Evolutionary conservation across 2,329 filamentous ascomycete genomes (phyloP).

Genomic region (Pseudogymnoascus sp.): DNA sequence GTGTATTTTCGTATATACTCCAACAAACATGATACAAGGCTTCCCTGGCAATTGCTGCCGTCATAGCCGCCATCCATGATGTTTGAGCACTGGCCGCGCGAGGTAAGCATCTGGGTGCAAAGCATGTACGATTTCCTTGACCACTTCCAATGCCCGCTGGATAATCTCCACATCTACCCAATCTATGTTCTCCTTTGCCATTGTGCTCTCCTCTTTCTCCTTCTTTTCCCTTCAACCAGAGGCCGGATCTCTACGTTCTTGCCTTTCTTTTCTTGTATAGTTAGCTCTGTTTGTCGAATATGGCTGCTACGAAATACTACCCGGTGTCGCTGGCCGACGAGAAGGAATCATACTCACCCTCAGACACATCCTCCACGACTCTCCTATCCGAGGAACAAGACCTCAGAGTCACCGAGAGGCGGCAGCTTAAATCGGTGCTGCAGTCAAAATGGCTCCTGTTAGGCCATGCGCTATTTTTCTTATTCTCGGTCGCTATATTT

Average conservation of each 20-base stretch:
- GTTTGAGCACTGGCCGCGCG: background rate
- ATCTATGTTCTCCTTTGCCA: background rate
- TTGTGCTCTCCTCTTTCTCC: background rate
- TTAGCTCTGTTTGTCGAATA: background rate
- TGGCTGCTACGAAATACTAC: background rate
- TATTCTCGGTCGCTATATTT: conserved; percentile 5
- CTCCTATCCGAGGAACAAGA: background rate
- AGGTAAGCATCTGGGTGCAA: background rate
- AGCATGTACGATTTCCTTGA: background rate
- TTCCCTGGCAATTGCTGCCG: background rate
- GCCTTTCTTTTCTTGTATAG: background rate
- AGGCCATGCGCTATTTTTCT: conserved; percentile 14
- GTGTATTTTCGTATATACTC: background rate
- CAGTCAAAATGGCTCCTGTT: conserved; percentile 15
- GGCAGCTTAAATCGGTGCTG: background rate
- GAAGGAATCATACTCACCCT: background rate
- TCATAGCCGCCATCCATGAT: background rate
- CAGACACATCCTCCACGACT: background rate
- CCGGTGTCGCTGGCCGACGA: conserved; percentile 5
- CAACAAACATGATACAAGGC: background rate
- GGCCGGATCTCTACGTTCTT: background rate
- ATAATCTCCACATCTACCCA: background rate
- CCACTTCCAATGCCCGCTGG: background rate
- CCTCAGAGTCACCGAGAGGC: background rate
- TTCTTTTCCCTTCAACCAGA: background rate